These are phyloP conservation scores for Calvatia gigantea DNA, from an alignment of 768 basidiomycete species.

Conservation along the genomic window DNA sequence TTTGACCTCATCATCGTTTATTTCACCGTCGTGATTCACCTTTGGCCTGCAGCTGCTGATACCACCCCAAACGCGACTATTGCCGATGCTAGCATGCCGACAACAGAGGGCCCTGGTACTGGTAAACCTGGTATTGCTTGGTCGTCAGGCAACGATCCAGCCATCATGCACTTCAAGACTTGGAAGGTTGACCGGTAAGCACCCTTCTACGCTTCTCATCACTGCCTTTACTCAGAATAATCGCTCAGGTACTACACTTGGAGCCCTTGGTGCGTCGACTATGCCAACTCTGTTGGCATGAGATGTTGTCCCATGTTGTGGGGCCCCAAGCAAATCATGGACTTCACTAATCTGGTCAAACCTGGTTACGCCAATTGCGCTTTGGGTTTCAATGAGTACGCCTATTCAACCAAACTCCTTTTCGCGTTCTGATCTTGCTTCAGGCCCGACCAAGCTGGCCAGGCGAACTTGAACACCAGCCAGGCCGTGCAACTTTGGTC, in stretches of 20 bases:
- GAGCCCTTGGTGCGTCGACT: conserved; percentile 39
- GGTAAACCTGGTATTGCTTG: conserved; percentile 67
- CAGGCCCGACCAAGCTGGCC: conserved; percentile 65
- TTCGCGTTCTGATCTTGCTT: not conserved
- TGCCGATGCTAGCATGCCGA: no score
- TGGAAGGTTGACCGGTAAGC: conserved; percentile 40
- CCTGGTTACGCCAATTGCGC: conserved; percentile 48
- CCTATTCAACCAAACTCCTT: conserved; percentile 6
- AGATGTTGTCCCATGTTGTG: conserved; percentile 67
- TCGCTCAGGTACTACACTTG: conserved; percentile 58
- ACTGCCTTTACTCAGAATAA: not conserved
- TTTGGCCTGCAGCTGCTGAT: no score
- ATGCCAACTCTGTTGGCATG: conserved; percentile 42
- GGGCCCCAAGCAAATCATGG: conserved; percentile 48
- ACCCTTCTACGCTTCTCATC: not conserved
- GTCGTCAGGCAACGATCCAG: conserved; percentile 50
- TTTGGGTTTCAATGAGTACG: conserved; percentile 76
- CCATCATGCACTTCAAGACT: conserved; percentile 51
- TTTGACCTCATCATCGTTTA: no score
- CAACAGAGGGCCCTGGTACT: no score
- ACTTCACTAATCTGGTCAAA: conserved; percentile 45
- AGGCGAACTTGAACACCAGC: conserved; percentile 56
- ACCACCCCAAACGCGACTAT: no score
- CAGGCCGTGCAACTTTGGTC: conserved; percentile 56
- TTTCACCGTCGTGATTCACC: no score